phyloP scores from a whole-genome alignment of 331 rosid species.

The Stylosanthes scabra region DNA sequence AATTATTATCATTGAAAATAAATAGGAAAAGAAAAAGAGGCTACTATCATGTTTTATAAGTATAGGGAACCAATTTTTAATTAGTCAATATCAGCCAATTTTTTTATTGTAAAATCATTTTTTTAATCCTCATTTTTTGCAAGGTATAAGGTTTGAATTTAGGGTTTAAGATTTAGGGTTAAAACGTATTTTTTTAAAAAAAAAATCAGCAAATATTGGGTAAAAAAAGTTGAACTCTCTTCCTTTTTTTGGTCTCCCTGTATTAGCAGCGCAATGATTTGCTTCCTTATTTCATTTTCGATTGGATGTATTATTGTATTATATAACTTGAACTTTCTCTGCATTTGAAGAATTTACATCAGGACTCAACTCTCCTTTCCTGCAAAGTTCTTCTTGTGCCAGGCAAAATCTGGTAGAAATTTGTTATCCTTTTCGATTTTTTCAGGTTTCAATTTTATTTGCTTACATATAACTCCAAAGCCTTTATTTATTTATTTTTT shows the following conservation, averaged over 20 bases:
- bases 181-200: too few relatives aligned
- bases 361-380: conserved; percentile 63
- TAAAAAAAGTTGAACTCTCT: neutral
- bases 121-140: too few relatives aligned
- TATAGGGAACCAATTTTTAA: too few relatives aligned
- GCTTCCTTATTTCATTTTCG: neutral
- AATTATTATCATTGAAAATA: too few relatives aligned
- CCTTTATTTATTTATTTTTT: conserved; percentile 27
- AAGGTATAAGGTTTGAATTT: too few relatives aligned
- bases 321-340: conserved; percentile 19
- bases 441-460: conserved; percentile 23
- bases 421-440: neutral
- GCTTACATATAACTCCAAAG: conserved; percentile 27
- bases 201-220: too few relatives aligned
- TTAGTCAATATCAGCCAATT: too few relatives aligned
- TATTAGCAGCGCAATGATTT: conserved; percentile 17
- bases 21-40: too few relatives aligned
- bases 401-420: conserved; percentile 67
- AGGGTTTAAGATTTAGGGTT: too few relatives aligned
- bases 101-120: too few relatives aligned
- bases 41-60: too few relatives aligned
- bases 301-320: neutral
- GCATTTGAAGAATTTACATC: conserved; percentile 30
- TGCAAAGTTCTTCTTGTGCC: conserved; percentile 60
- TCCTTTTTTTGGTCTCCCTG: neutral